Conservation (phyloP, 768 basidiomycete genomes). For the Pisolithus microcarpus region DNA sequence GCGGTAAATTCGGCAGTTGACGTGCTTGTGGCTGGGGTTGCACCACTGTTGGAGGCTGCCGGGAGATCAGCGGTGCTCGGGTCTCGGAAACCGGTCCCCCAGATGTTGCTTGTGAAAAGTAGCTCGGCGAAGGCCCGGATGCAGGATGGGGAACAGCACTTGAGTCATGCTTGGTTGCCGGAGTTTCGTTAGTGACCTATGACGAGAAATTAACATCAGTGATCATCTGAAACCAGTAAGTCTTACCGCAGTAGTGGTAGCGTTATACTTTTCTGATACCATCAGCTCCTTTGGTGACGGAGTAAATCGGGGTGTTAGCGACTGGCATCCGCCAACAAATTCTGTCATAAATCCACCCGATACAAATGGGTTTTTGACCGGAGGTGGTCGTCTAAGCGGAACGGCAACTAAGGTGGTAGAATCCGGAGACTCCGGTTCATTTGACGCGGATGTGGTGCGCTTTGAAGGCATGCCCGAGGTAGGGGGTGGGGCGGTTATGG, state of each 20-base stretch:
- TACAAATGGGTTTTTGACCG: constrained; percentile 39
- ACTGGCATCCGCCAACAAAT: constrained; percentile 29
- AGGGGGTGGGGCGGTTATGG: constrained; percentile 6
- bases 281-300: constrained; percentile 9
- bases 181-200: constrained; percentile 13
- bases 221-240: neutral
- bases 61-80: constrained; percentile 1
- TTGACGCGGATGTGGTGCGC: constrained; percentile 6
- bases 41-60: constrained; percentile 7
- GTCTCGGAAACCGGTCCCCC: constrained; percentile 11
- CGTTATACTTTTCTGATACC: constrained; percentile 11
- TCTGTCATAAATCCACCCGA: constrained; percentile 45
- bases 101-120: constrained; percentile 1
- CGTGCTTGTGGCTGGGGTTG: constrained; percentile 7
- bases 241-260: constrained; percentile 8
- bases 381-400: constrained; percentile 10
- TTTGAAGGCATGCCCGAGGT: constrained; percentile 7
- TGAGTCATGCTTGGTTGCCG: constrained; percentile 17
- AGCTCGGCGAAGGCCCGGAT: constrained; percentile 7
- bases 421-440: neutral
- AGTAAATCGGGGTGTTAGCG: constrained; percentile 11
- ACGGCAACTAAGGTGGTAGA: constrained; percentile 1
- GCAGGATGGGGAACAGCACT: constrained; percentile 9
- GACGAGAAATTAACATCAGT: neutral
- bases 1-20: constrained; percentile 4